Percentiles rank a stretch among this genome's conserved stretches.
phyloP scores from a whole-genome alignment of 1,284 basidiomycete genomes.

The Pseudomicrostroma phylloplanum region DNA sequence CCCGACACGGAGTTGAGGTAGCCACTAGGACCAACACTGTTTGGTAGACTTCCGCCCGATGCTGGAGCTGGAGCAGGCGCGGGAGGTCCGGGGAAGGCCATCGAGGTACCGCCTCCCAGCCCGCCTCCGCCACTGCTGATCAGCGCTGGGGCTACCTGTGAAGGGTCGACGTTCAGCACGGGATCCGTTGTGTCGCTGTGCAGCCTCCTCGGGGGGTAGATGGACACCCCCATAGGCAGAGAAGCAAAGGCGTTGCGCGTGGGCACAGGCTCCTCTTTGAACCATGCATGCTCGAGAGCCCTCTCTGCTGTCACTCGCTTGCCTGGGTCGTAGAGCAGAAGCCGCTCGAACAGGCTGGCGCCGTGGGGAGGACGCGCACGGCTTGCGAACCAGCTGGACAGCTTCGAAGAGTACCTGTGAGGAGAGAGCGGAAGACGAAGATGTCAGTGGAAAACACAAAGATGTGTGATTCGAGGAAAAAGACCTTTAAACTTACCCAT shows the following conservation, averaged over 20 bases:
- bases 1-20: background rate
- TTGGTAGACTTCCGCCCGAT: constrained; percentile 4
- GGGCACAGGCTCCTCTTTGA: constrained; percentile 52
- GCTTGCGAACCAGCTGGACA: constrained; percentile 70
- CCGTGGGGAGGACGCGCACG: constrained; percentile 54
- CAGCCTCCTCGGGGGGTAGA: constrained; percentile 55
- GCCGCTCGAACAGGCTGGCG: constrained; percentile 35
- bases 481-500: constrained; percentile 21
- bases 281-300: constrained; percentile 67
- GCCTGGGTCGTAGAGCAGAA: constrained; percentile 72
- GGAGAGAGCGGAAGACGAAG: background rate
- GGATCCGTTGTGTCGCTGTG: constrained; percentile 57
- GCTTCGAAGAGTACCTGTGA: constrained; percentile 62
- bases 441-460: background rate
- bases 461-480: background rate
- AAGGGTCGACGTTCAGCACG: constrained; percentile 36
- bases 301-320: constrained; percentile 74
- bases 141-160: background rate
- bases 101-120: background rate
- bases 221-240: constrained; percentile 51
- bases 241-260: constrained; percentile 40
- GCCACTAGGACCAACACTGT: background rate
- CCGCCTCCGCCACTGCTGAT: too few species aligned
- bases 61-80: constrained; percentile 11
- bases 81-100: constrained; percentile 4